Base-by-base conservation (phyloP, 768 basidiomycete species). In the Holtermannia corniformis region DNA sequence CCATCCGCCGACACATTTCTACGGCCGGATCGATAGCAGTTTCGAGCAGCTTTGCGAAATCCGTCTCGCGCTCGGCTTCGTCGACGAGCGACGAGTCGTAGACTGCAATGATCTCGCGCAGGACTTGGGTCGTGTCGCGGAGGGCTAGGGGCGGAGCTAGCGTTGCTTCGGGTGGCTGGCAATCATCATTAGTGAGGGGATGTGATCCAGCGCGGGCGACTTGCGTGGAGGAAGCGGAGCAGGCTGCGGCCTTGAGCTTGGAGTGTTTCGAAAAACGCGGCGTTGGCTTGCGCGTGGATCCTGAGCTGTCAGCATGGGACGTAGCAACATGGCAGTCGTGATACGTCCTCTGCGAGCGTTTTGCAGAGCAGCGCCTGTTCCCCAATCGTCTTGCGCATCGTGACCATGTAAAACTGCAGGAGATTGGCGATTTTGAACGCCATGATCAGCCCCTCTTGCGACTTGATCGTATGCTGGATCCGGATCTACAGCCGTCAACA, bases 361-460 rank as follows among this genome's bases (percentile, higher is more conserved):
- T 75, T 78, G 1, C 85, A 84, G 50, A 97, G 75, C 43, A 86
- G 54, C 1, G 92, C 87, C 2, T 85, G 76, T n/a, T 80, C 78
- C 0, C 95, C 95, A 41, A 96, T 84, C 1, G 92, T 96, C 45
- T 88, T 79, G 47, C 81, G 79, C 90, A 99, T 95, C 3, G 91
- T 96, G 26, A 90, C 72, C 66, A 84, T 75, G 70, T 97, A 99
- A 67, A 97, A 99, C 59, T 93, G 88, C 7, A 99, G 73, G n/a
- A 97, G 76, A 62, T 93, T 96, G 44, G 89, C 84, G 48, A 97
- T 83, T 70, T 88, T 91, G 75, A 90, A 99, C 0, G 86, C 82
- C 43, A 85, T 81, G 54, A 97, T 89, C 54, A 85, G 84, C 60
- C 87, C 91, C 72, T 96, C 93, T 67, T 99, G 93, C 0, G 85